phyloP scores from a whole-genome alignment of 345 rosid genomes.

The Salix udensis region DNA sequence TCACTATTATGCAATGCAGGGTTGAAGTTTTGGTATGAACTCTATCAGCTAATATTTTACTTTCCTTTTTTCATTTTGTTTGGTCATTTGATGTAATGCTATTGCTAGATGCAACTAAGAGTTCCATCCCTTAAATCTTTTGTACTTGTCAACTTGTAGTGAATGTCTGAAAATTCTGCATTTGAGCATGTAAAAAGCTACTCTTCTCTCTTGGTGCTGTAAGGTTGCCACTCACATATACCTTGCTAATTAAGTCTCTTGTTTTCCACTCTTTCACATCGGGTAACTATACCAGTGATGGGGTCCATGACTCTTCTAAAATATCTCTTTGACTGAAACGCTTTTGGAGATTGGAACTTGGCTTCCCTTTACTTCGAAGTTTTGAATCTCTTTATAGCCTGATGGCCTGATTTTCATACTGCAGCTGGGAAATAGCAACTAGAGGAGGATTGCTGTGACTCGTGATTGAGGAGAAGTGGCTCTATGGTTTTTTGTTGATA shows the following conservation, averaged over 20 bases:
- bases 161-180: too few relatives aligned
- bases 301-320: not conserved
- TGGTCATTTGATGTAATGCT: conserved; percentile 2
- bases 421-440: not conserved
- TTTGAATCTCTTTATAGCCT: not conserved
- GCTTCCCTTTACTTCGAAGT: not conserved
- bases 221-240: not conserved
- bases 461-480: not conserved
- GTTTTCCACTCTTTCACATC: not conserved
- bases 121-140: not conserved
- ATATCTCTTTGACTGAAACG: too few relatives aligned
- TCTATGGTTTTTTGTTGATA: not conserved
- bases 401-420: not conserved
- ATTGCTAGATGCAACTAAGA: not conserved
- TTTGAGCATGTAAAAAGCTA: not conserved
- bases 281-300: not conserved
- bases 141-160: not conserved
- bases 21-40: conserved; percentile 27
- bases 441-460: not conserved
- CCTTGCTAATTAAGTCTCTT: not conserved
- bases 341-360: not conserved
- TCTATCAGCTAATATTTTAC: not conserved
- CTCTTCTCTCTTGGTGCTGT: not conserved
- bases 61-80: not conserved
- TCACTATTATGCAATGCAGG: conserved; percentile 58